Evolutionary conservation across 2,329 filamentous ascomycete species (phyloP), one percentile per base, ranked within the genome.

Genomic region (Fusarium veterinarium): DNA sequence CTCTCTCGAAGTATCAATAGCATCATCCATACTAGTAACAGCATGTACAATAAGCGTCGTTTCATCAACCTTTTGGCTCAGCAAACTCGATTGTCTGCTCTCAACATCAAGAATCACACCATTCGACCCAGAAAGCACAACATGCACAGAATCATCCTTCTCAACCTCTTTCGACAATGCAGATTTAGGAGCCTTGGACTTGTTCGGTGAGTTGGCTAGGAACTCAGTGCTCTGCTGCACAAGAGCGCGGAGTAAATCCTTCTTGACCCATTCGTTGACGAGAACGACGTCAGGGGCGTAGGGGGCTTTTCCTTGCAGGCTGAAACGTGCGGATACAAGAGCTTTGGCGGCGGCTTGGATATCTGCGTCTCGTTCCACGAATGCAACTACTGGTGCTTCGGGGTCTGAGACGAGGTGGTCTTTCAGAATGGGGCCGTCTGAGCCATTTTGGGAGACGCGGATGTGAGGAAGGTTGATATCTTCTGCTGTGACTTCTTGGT

Each of bases 251-350:
- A 74, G n/a, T 7, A 76, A 31, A 8, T 76, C 74, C 16, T 73
- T 76, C 46, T 75, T 76, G 7, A 75, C 70, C 61, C 66, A 76
- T 20, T 76, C 74, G 5, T 76, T 76, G 2, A 76, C 74, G 0
- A 75, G 55, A 0, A 76, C 70, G 1, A 76, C 49, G 3, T 76
- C 74, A 13, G 74, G 74, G 0, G 74, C 74, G 25, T 76, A 76
- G 0, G 74, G 67, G 1, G 74, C 68, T 46, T 63, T 75, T 4
- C 74, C 74, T 10, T 63, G 60, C 0, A 75, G 41, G 6, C 60
- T 60, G 14, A 76, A 76, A 1, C 74, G 72, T 5, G 74, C 58
- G 0, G 70, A 58, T 4, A 73, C 55, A 0, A 76, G 57, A 1
- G 67, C 69, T 23, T 68, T 69, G 7, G 74, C 74, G 2, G 74